phyloP scores from a whole-genome alignment of 768 basidiomycete species.

The Mycena leptocephala region DNA sequence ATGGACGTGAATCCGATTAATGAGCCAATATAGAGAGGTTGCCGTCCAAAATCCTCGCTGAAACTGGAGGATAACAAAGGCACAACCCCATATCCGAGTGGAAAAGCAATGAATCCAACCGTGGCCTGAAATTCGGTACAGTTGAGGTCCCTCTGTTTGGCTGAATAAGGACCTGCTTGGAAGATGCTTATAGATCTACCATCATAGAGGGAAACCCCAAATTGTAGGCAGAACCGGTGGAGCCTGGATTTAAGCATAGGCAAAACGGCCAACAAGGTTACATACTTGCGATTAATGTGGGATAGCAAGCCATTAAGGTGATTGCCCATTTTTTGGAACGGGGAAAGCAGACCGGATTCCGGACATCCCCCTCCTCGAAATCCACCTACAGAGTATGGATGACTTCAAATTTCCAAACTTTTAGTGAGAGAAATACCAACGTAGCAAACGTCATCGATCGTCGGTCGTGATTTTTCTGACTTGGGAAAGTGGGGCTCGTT shows the following conservation, averaged over 20 bases:
- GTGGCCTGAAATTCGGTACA: slow-evolving; percentile 64
- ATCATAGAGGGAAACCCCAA: slow-evolving; percentile 75
- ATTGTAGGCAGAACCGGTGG: slow-evolving; percentile 67
- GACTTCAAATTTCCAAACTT: background rate
- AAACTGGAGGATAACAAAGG: slow-evolving; percentile 81
- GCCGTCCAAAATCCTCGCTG: slow-evolving; percentile 82
- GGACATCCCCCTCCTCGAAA: slow-evolving; percentile 54
- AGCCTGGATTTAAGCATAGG: slow-evolving; percentile 52
- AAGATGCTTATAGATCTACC: slow-evolving; percentile 40
- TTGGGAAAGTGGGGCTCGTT: too few relatives aligned
- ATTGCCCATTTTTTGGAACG: slow-evolving; percentile 58
- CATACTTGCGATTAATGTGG: slow-evolving; percentile 66
- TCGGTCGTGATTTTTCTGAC: slow-evolving; percentile 9
- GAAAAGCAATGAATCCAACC: slow-evolving; percentile 67
- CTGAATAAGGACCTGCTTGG: slow-evolving; percentile 44
- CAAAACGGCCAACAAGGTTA: background rate
- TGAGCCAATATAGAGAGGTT: slow-evolving; percentile 71
- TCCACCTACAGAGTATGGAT: slow-evolving; percentile 53
- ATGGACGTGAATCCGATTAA: slow-evolving; percentile 64
- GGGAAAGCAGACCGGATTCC: slow-evolving; percentile 60
- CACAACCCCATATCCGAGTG: slow-evolving; percentile 74
- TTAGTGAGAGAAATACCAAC: background rate
- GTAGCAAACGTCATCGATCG: slow-evolving; percentile 13
- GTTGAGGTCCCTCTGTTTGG: slow-evolving; percentile 52
- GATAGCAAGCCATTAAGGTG: slow-evolving; percentile 62